Evolutionary conservation across 306 rosid genomes (phyloP), one percentile per base, ranked within the genome.

Genomic region (Quercus gilva): DNA sequence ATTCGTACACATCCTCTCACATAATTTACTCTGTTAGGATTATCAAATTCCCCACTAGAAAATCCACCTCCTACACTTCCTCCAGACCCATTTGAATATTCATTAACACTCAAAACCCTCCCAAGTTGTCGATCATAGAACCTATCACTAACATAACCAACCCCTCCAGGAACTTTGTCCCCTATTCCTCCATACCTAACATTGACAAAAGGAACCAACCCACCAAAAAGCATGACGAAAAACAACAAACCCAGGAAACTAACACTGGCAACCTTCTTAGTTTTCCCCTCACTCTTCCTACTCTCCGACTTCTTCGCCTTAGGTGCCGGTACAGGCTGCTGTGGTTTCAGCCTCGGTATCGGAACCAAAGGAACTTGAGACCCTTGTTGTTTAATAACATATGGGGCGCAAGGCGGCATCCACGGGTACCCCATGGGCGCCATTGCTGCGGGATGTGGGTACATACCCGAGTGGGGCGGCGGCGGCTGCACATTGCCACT

Each of bases 201-300:
- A 86, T 91, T 88, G 70, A 91, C 81, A 10, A 85, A 13, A 58
- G 98, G 98, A 85, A 84, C 90, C 75, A 96, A 76, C 59, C 92
- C 93, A 81, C 99, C 97, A 87, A 93, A 87, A 74, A 96, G 91
- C 86, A 96, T 25, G 60, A 91, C 26, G 70, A 89, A 93, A 87
- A 90, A 89, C 84, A 96, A 67, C 78, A 96, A 76, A 79, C 99
- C 99, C 87, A 96, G 78, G 26, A 93, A 87, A 88, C 98, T 93
- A 84, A 96, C 87, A 81, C 98, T 96, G 10, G 99, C 96, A 85
- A 91, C 97, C 88, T 96, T 96, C 91, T 91, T 96, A 77, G 98
- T 88, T 76, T 87, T 91, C 81, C 89, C 93, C 84, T 88, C 93
- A 75, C 20, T 69, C 82, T 89, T 94, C 87, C 84, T 91, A 76